Evolutionary conservation across 2,329 filamentous ascomycete species (phyloP), one percentile per base, ranked within the genome.

Genomic region (Colletotrichum sansevieriae): DNA sequence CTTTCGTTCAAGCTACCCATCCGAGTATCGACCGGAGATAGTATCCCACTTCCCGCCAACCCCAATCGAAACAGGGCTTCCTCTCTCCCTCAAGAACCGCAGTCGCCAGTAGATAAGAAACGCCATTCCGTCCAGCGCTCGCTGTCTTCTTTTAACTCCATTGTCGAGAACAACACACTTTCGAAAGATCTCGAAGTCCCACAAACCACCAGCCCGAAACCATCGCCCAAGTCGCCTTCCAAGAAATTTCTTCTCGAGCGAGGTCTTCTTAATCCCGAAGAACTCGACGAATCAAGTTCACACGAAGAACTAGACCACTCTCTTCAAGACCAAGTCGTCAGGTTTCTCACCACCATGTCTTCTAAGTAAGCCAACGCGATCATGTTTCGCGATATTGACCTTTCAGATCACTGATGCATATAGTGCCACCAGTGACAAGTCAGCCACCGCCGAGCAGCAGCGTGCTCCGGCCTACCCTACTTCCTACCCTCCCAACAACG

Each of bases 1-100:
- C 61, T 68, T n/a, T 68, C 65, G 13, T 65, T 68, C 65, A 68
- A 68, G 22, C 39, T 68, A 22, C 65, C 65, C 22, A 59, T 68
- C 22, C 47, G 65, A 41, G 61, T 68, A 18, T 57, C 61, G 20
- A 68, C 65, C 8, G 65, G 64, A 20, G 58, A 62, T 35, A 62
- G 44, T 44, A 62, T 43, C 12, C 44, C 58, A 15, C 55, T 54
- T 11, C 33, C 54, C n/a, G 37, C 33, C 37, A 44, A 43, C 59
- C 11, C 37, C 13, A 65, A 59, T 44, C 65, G 65, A 22, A 54
- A 54, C 11, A 44, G 65, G 20, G 54, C 65, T 13, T 47, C 49
- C 15, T 68, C 65, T 29, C 65, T 68, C 20, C 61, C 65, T 2
- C 65, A 64, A 44, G 46, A 65, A 18, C 33, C 62, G 6, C 43